Conservation (phyloP, 257 asterid genomes). For the Knoxia roxburghii region DNA sequence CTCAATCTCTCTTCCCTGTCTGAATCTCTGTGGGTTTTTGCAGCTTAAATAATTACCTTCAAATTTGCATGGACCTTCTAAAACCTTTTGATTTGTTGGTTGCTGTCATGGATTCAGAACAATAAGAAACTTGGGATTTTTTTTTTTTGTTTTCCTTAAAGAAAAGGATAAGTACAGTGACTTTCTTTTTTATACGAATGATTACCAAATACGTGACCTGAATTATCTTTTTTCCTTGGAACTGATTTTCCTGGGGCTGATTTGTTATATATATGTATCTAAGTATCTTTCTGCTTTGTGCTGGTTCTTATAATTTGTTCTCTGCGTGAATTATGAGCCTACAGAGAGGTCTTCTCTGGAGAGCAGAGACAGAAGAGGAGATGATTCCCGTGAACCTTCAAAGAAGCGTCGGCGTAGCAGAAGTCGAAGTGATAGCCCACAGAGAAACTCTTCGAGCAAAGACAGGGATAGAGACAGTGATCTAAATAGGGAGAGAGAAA, state of each 20-base stretch:
- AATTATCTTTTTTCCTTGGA: background rate
- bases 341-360: conserved; percentile 50
- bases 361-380: conserved; percentile 51
- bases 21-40: background rate
- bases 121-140: background rate
- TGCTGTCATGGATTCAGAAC: background rate
- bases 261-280: background rate
- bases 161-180: too few species aligned
- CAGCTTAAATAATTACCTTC: background rate
- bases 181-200: too few species aligned
- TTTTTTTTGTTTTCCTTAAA: too few species aligned
- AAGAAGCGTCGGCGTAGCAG: conserved; percentile 67
- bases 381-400: conserved; percentile 49
- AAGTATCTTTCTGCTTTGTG: background rate
- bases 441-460: conserved; percentile 42
- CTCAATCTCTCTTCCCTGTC: background rate
- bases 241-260: background rate
- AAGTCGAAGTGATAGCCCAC: conserved; percentile 76
- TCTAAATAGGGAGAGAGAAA: conserved; percentile 39
- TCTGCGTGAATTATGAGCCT: conserved; percentile 15
- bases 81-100: background rate
- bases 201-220: too few species aligned
- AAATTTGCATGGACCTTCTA: background rate
- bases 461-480: conserved; percentile 62
- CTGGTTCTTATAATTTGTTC: conserved; percentile 4